Conservation (phyloP, 1,284 basidiomycete species). For the Cronartium quercuum region DNA sequence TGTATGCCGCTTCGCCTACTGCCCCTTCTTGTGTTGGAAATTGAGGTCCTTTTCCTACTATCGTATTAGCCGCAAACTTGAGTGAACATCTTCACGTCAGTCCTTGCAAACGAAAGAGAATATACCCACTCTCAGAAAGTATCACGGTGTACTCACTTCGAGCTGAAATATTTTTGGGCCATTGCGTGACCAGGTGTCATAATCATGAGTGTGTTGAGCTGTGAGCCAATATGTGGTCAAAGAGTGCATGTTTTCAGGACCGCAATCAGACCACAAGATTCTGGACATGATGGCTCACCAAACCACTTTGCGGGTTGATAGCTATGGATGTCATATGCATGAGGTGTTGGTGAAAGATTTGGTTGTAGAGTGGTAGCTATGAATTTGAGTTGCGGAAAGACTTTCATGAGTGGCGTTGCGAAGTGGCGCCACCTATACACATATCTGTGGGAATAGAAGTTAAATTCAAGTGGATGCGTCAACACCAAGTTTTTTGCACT, state of each 20-base stretch:
- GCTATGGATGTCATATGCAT: too few relatives aligned
- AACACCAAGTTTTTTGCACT: too few relatives aligned
- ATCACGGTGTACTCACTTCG: not conserved
- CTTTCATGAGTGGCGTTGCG: too few relatives aligned
- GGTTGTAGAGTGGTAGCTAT: too few relatives aligned
- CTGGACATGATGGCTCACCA: too few relatives aligned
- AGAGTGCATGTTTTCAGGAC: not conserved
- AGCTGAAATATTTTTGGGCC: not conserved
- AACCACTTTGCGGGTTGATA: too few relatives aligned
- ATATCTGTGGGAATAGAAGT: too few relatives aligned
- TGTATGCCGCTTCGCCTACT: not conserved
- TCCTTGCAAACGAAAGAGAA: not conserved
- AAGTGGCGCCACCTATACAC: too few relatives aligned
- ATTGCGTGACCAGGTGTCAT: not conserved
- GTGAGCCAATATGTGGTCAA: not conserved
- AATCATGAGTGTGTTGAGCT: not conserved
- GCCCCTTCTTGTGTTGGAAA: not conserved
- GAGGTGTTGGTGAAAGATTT: too few relatives aligned
- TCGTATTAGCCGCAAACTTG: not conserved
- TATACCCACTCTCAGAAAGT: not conserved
- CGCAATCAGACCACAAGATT: not conserved
- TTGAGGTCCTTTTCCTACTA: not conserved
- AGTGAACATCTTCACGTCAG: not conserved
- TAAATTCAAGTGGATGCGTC: too few relatives aligned
- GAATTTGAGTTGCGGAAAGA: too few relatives aligned